A percentile compares a stretch with the other conserved stretches of the same genome.
phyloP scores from a whole-genome alignment of 2,329 filamentous ascomycete species.

The Eutypella sp. region DNA sequence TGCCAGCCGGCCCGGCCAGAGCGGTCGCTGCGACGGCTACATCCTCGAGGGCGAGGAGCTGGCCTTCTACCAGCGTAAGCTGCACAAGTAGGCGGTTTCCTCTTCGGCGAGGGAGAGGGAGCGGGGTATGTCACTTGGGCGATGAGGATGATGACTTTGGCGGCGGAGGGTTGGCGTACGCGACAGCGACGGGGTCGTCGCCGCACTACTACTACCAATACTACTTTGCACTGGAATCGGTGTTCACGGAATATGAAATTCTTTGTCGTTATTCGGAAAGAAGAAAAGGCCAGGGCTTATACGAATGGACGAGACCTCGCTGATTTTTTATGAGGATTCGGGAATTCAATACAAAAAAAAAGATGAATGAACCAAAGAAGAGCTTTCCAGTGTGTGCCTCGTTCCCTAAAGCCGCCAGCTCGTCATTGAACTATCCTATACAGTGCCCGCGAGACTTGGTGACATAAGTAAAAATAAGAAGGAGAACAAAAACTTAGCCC shows the following conservation, averaged over 20 bases:
- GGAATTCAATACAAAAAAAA: conserved; percentile 29
- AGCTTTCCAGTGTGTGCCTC: neutral
- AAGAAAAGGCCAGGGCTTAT: conserved; percentile 21
- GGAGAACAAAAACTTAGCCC: too few relatives aligned
- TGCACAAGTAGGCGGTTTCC: conserved; percentile 79
- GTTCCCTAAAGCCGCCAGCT: too few relatives aligned
- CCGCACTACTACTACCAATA: conserved; percentile 21
- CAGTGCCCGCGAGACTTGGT: too few relatives aligned
- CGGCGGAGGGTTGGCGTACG: too few relatives aligned
- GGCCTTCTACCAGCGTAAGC: conserved; percentile 99
- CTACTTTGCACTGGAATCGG: conserved; percentile 27
- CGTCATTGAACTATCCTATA: too few relatives aligned
- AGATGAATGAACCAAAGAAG: conserved; percentile 21
- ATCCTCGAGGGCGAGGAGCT: conserved; percentile 99
- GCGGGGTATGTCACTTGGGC: too few relatives aligned
- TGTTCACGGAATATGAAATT: conserved; percentile 29
- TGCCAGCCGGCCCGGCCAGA: conserved; percentile 91
- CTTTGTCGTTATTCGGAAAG: conserved; percentile 28
- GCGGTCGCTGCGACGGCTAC: conserved; percentile 94
- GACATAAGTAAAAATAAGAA: too few relatives aligned
- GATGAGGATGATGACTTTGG: too few relatives aligned
- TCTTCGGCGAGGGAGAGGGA: conserved; percentile 11
- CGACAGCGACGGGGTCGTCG: conserved; percentile 17
- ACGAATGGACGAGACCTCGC: too few relatives aligned
- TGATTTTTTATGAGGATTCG: conserved; percentile 28